A percentile compares a stretch with the other conserved stretches of the same genome.
phyloP scores from a whole-genome alignment of 495 filamentous ascomycete genomes.

The Aspergillus taichungensis region DNA sequence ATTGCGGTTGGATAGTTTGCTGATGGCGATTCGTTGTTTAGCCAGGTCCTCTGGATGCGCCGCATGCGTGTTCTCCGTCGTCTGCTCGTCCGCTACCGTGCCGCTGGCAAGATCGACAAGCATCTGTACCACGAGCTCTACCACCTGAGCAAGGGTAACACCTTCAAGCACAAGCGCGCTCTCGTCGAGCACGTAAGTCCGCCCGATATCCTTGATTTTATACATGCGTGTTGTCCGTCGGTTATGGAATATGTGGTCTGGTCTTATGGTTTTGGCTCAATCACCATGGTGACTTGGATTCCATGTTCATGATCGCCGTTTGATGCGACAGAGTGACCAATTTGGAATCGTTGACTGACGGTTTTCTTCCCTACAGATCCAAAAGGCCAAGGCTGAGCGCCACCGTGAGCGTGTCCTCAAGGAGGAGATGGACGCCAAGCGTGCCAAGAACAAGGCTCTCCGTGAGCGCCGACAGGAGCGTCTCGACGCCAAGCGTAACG shows the following conservation, averaged over 20 bases:
- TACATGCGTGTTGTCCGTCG: background rate
- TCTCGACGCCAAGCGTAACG: conserved; percentile 78
- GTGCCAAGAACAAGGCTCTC: conserved; percentile 98
- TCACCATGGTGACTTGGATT: background rate
- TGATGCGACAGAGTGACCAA: background rate
- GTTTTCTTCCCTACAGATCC: conserved; percentile 59
- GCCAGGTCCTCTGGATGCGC: conserved; percentile 98
- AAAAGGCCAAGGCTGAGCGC: conserved; percentile 99
- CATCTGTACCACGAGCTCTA: conserved; percentile 99
- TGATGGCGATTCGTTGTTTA: conserved; percentile 29
- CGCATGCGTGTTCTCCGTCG: conserved; percentile 97
- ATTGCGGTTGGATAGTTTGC: conserved; percentile 2
- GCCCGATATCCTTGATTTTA: background rate
- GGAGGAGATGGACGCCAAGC: conserved; percentile 99
- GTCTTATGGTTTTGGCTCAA: background rate
- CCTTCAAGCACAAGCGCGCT: conserved; percentile 99
- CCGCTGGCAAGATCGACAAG: conserved; percentile 99
- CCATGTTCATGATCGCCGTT: too few species aligned
- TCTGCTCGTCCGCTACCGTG: conserved; percentile 98
- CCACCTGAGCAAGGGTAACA: conserved; percentile 99
- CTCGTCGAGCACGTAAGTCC: conserved; percentile 97
- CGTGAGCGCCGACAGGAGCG: conserved; percentile 93
- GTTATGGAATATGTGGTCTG: too few species aligned
- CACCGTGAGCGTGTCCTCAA: conserved; percentile 85
- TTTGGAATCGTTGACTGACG: conserved; percentile 16